Base-by-base conservation (phyloP, 192 early-diverging fungal species). In the Dissophora ornata region DNA sequence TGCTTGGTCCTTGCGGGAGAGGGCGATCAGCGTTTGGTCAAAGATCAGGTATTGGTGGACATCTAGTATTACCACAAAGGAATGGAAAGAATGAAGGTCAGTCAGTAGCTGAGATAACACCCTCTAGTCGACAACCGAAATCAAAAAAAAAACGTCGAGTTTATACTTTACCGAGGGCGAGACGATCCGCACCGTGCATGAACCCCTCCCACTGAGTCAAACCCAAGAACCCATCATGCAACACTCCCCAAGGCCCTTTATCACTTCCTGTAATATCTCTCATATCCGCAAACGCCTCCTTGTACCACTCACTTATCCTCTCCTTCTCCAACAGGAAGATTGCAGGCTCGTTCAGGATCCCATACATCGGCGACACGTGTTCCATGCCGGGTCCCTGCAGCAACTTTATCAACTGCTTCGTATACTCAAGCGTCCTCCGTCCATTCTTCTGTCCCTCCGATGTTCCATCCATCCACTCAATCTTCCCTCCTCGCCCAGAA, bases 11-110 rank as follows among this genome's bases (percentile, higher is more conserved):
- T 46, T 42, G 12, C 49, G 57, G 0, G 56, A 38, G 36, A 73
- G 44, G 18, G 57, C 69, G 36, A 84, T 79, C 26, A 86, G 36
- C 16, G 56, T 44, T 28, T 81, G 64, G 40, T 86, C 82, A 71
- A 86, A 86, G 48, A 81, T 81, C 25, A 86, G 36, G 47, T 86
- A 86, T 0, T 80, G 67, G 29, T 86, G 85, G n/a, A 80, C 81
- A 51, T 86, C 85, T 85, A 50, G 44, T n/a, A n/a, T n/a, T n/a
- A n/a, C n/a, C n/a, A n/a, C n/a, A n/a, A 51, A 5, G 24, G 21
- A 6, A 51, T 29, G 10, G n/a, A 51, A 29, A 18, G n/a, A 7
- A 25, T 15, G 49, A 29, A n/a, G n/a, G n/a, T n/a, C n/a, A n/a
- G n/a, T 47, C 8, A 47, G 8, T 47, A 47, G 45, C 36, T 38